These are phyloP conservation scores for Catharanthus roseus DNA, from an alignment of 257 asterid species.

Conservation along the genomic window DNA sequence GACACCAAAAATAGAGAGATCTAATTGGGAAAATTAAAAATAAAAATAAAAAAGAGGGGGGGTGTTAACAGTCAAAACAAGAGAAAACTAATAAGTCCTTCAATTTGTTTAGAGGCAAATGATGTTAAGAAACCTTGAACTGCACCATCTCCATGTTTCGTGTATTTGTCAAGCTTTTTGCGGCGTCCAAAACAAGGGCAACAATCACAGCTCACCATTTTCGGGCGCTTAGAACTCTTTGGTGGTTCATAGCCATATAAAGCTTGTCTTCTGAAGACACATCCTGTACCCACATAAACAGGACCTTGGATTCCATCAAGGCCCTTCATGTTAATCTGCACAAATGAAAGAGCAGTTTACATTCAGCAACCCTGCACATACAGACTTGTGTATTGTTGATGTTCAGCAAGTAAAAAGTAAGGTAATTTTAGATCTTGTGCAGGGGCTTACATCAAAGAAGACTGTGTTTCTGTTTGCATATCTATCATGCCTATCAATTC, in stretches of 20 bases:
- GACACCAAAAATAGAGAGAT: background rate
- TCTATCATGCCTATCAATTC: slow-evolving; percentile 89
- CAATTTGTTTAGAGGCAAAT: slow-evolving; percentile 3
- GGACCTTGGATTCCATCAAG: slow-evolving; percentile 97
- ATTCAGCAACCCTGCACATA: background rate
- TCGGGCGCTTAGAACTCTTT: slow-evolving; percentile 69
- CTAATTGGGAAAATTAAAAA: background rate
- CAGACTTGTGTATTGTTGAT: too few relatives aligned
- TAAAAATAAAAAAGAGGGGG: background rate
- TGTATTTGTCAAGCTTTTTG: slow-evolving; percentile 52
- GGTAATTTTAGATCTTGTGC: slow-evolving; percentile 1
- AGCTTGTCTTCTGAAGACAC: slow-evolving; percentile 86
- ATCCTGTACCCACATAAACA: slow-evolving; percentile 89
- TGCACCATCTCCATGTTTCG: slow-evolving; percentile 46
- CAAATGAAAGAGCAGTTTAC: slow-evolving; percentile 5
- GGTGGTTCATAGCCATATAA: slow-evolving; percentile 89
- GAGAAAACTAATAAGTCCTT: background rate
- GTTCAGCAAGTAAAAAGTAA: background rate
- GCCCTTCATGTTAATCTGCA: slow-evolving; percentile 90
- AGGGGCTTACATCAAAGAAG: slow-evolving; percentile 79
- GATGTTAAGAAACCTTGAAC: slow-evolving; percentile 41
- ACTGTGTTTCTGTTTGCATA: slow-evolving; percentile 97
- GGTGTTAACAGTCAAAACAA: background rate
- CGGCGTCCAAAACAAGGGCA: slow-evolving; percentile 86
- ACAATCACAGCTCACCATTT: slow-evolving; percentile 86